Evolutionary conservation across 2,329 filamentous ascomycete species (phyloP), one percentile per base, ranked within the genome.

Genomic region (Nothophoma quercina): DNA sequence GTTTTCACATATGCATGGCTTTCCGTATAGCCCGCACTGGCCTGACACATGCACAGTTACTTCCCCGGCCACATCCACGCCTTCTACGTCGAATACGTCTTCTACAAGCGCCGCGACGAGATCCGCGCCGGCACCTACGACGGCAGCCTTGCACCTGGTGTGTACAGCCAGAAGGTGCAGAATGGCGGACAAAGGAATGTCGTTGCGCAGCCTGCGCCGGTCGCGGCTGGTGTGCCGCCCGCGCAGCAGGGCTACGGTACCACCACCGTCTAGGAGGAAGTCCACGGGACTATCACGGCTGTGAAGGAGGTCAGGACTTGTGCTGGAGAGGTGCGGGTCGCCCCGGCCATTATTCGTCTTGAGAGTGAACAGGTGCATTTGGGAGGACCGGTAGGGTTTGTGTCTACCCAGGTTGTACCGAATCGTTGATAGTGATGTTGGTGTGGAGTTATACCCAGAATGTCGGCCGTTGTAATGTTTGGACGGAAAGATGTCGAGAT

Each of bases 31-130:
- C n/a, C n/a, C n/a, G n/a, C n/a, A n/a, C n/a, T n/a, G n/a, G n/a
- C n/a, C 51, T 33, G 9, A 48, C 29, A 44, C 22, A 8, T 3
- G 44, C 25, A 23, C 53, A 85, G 85, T n/a, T 90, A 88, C 72
- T 75, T 95, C 42, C 90, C 90, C 0, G 91, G 90, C 7, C 87
- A 91, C 62, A 83, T 93, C 45, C 76, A 92, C 70, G 89, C 89
- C 34, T 92, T 93, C 73, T 95, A 93, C 71, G 62, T 91, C 56
- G 86, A 92, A 75, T 96, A 92, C 71, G 80, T 96, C 57, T 96
- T 93, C 78, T 93, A 88, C 73, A 85, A 90, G 65, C 88, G 88
- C 30, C 83, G 81, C 45, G 86, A 90, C 62, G 83, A 87, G 69
- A 81, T 82, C 2, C 76, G 80, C 36, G 77, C 83, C 26, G 88